These are phyloP conservation scores for Viola pubescens DNA, from an alignment of 441 rosid genomes.

Conservation along the genomic window DNA sequence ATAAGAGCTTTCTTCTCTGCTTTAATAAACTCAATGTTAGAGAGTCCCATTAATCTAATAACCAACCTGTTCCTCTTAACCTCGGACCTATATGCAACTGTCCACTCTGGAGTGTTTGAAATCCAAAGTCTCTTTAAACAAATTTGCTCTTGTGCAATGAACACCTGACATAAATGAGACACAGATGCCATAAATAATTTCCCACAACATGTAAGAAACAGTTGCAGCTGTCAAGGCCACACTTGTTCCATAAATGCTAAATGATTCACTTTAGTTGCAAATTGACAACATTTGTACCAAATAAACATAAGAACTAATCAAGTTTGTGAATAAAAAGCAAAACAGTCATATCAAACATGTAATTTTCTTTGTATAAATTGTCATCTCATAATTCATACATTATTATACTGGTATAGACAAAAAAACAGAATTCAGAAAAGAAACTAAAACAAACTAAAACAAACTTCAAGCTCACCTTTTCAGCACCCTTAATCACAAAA, in stretches of 20 bases:
- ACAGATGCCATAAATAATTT: no score
- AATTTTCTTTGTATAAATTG: no score
- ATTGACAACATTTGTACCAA: no score
- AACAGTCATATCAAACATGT: no score
- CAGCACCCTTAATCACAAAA: constrained; percentile 84
- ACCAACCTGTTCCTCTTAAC: constrained; percentile 56
- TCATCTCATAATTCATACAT: no score
- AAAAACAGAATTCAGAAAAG: no score
- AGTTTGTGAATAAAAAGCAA: no score
- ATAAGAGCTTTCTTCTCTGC: constrained; percentile 64
- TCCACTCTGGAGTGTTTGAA: constrained; percentile 54
- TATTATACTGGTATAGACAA: background rate
- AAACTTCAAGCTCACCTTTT: constrained; percentile 45
- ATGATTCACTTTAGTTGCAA: no score
- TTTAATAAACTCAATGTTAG: constrained; percentile 36
- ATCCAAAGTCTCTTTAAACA: constrained; percentile 85
- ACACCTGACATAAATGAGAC: constrained; percentile 32
- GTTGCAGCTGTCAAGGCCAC: no score
- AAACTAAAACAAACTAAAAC: background rate
- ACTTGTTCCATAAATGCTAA: no score
- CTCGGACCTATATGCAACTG: constrained; percentile 56
- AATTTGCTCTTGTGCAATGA: constrained; percentile 86
- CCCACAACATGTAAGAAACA: no score
- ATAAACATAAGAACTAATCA: no score
- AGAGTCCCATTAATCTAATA: constrained; percentile 41